phyloP scores from a whole-genome alignment of 345 rosid genomes.

The Odontarrhena argentea region DNA sequence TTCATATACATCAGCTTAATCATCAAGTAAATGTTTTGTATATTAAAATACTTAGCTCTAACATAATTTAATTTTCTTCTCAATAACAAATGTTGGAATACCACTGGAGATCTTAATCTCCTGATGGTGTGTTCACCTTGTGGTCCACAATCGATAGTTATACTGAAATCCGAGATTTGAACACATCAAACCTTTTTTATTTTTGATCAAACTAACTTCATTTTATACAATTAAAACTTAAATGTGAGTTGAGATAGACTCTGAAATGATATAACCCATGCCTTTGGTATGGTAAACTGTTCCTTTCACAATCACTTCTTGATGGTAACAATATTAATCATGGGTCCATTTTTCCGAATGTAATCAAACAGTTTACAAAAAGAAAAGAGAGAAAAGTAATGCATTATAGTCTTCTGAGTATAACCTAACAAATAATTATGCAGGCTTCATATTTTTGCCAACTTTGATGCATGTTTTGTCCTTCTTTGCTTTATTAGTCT shows the following conservation, averaged over 20 bases:
- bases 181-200: too few relatives aligned
- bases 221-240: background rate
- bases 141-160: too few relatives aligned
- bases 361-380: slow-evolving; percentile 30
- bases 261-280: slow-evolving; percentile 4
- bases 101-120: too few relatives aligned
- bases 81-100: too few relatives aligned
- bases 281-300: slow-evolving; percentile 27
- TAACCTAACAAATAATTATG: slow-evolving; percentile 22
- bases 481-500: slow-evolving; percentile 16
- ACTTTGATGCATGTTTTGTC: slow-evolving; percentile 21
- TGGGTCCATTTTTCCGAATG: slow-evolving; percentile 31
- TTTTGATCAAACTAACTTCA: too few relatives aligned
- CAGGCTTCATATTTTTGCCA: background rate
- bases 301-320: slow-evolving; percentile 29
- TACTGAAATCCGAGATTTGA: too few relatives aligned
- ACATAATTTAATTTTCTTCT: too few relatives aligned
- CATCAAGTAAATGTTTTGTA: too few relatives aligned
- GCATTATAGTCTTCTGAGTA: background rate
- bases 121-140: too few relatives aligned
- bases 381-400: slow-evolving; percentile 17
- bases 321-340: slow-evolving; percentile 21
- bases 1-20: too few relatives aligned
- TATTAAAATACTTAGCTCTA: too few relatives aligned
- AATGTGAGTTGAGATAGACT: slow-evolving; percentile 10